Percentiles rank a stretch among this genome's conserved stretches.
These are phyloP conservation scores for Lecanicillium sp. DNA, from an alignment of 2,329 filamentous ascomycete species.

Conservation along the genomic window DNA sequence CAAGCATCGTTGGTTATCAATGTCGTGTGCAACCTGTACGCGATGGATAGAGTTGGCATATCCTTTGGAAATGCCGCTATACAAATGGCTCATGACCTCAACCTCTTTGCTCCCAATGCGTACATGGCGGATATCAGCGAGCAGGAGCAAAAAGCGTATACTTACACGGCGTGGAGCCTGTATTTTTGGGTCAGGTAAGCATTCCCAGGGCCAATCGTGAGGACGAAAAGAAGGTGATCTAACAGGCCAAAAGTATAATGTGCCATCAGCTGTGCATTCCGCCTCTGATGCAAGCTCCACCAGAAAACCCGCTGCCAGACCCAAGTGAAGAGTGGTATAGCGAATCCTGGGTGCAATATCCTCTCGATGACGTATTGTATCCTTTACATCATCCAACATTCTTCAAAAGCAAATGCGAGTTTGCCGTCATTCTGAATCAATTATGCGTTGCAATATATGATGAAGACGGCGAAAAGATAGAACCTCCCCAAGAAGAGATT, in stretches of 20 bases:
- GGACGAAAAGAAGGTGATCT: not conserved
- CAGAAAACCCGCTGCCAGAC: constrained; percentile 17
- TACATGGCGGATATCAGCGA: not conserved
- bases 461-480: not conserved
- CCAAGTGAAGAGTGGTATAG: constrained; percentile 18
- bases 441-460: constrained; percentile 8
- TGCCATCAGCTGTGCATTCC: constrained; percentile 10
- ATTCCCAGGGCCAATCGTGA: not conserved
- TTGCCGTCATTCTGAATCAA: constrained; percentile 22
- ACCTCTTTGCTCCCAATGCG: constrained; percentile 17
- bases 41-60: constrained; percentile 26
- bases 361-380: constrained; percentile 12
- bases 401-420: constrained; percentile 18
- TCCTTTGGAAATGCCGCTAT: constrained; percentile 20
- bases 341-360: constrained; percentile 23
- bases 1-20: constrained; percentile 25
- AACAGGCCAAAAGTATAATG: not conserved
- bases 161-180: constrained; percentile 25
- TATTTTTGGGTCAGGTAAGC: constrained; percentile 24
- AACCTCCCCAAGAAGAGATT: constrained; percentile 8
- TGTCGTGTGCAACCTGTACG: constrained; percentile 19
- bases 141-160: constrained; percentile 9
- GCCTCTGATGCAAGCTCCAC: constrained; percentile 18
- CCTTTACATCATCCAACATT: constrained; percentile 14
- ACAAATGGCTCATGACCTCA: constrained; percentile 20